Base-by-base conservation (phyloP, 176 grass and related monocot species). In the Rhynchospora tenuis region DNA sequence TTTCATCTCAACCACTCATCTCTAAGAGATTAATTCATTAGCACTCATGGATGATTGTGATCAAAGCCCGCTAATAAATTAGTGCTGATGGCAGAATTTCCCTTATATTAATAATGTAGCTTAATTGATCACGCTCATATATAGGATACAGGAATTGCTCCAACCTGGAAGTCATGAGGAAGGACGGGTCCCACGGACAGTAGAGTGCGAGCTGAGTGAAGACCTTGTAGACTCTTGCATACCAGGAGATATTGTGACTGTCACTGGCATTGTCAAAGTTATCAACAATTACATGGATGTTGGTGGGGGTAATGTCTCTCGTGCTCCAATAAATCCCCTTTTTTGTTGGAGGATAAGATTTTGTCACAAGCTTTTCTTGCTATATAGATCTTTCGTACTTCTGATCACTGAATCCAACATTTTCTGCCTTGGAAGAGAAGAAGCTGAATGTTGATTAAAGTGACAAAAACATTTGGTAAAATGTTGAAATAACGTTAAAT, bases 221-320 rank as follows among this genome's bases (percentile, higher is more conserved):
- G 95, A 98, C 86, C 92, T 98, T 43, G 95, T 98, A 48, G 92
- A 98, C 85, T 98, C 89, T 84, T 98, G 95, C 84, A 93, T 98
- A 64, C 95, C 95, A 84, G 95, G 95, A 84, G 95, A 98, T 54
- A 75, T 90, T 19, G 82, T 98, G 85, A 98, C 84, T 0, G 92
- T 94, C 46, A 91, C 88, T 50, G 95, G 90, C 80, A 93, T 98
- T 64, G 93, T 98, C 23, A 98, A 98, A 90, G 90, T 91, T 69
- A 79, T 98, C 31, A 98, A 94, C 83, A 95, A 91, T 80, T 91
- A 89, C 84, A 95, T 93, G 79, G 95, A 98, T 80, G 82, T 91
- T 85, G 92, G 95, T 83, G 92, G 95, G 89, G 95, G 95, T 98
- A 94, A 27, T 4, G 14, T 76, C n/a, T 4, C n/a, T 62, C 55